These are phyloP conservation scores for Candida montana DNA, from an alignment of 805 yeast genomes.

Conservation along the genomic window DNA sequence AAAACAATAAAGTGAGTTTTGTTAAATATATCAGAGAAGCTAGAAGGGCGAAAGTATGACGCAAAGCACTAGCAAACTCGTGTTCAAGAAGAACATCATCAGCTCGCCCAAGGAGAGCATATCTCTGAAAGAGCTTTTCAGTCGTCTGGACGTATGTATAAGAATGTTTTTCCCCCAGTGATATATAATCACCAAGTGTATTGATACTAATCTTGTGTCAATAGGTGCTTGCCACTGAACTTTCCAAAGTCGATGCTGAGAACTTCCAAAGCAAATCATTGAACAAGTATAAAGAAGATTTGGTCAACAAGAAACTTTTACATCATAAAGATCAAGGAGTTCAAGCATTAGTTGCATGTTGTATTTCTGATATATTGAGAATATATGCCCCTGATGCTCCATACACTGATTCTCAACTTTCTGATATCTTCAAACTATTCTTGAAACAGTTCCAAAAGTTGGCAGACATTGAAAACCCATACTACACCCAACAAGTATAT, in stretches of 20 bases:
- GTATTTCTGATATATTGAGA: slow-evolving; percentile 69
- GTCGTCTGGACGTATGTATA: slow-evolving; percentile 44
- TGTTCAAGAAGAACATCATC: slow-evolving; percentile 43
- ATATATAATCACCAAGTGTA: too few relatives aligned
- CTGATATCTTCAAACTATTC: slow-evolving; percentile 62
- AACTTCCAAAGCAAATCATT: slow-evolving; percentile 42
- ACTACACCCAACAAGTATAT: slow-evolving; percentile 57
- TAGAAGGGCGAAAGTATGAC: slow-evolving; percentile 16
- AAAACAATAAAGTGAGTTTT: too few relatives aligned
- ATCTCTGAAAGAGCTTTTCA: slow-evolving; percentile 54
- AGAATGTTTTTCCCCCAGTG: too few relatives aligned
- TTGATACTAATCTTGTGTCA: too few relatives aligned
- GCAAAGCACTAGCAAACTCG: slow-evolving; percentile 21
- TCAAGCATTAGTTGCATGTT: slow-evolving; percentile 64
- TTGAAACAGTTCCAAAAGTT: slow-evolving; percentile 56
- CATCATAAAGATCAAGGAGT: slow-evolving; percentile 62
- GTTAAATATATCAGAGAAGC: too few relatives aligned
- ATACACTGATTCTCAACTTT: slow-evolving; percentile 56
- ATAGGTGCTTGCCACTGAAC: slow-evolving; percentile 52
- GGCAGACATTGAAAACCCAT: slow-evolving; percentile 50
- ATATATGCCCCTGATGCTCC: slow-evolving; percentile 91
- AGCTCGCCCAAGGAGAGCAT: slow-evolving; percentile 55
- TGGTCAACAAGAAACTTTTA: slow-evolving; percentile 54
- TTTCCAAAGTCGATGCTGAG: slow-evolving; percentile 60
- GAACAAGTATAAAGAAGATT: slow-evolving; percentile 41